Evolutionary conservation across 2,329 filamentous ascomycete genomes (phyloP), one percentile per base, ranked within the genome.

Genomic region (Thielaviopsis musarum): DNA sequence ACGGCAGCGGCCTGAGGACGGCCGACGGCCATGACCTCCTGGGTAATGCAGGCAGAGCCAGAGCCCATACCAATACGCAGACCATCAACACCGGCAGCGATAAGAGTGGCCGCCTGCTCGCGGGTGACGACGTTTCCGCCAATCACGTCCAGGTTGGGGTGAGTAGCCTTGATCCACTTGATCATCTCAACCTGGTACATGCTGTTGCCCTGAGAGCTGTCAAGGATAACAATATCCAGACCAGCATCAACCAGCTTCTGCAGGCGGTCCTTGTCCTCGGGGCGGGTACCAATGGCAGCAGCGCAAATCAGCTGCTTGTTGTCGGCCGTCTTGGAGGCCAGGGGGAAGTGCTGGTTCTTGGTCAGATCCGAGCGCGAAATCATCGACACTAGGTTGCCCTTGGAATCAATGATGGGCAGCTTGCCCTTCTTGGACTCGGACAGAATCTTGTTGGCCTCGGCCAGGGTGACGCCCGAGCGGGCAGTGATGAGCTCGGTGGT

Each of bases 151-250:
- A 98, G 79, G 56, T 78, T 75, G 34, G 91, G 89, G 77, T 84
- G 91, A 66, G 84, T 88, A 66, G 84, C 72, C 80, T 98, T 98
- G 76, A 93, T 80, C 79, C 85, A 97, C 75, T 91, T 90, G 77
- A 98, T 83, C 93, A 98, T 98, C 63, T 95, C 89, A 64, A 97
- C 85, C 77, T 97, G 91, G 80, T 91, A 98, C 78, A 97, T 90
- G 74, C 87, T 93, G 82, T 97, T 97, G 65, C 93, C 93, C 76
- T 98, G 93, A 69, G 88, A 94, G 74, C 87, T 93, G 78, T 98
- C 93, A 58, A 98, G 82, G 66, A 98, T 79, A 65, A 96, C 91
- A 70, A 98, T 87, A 69, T 98, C 93, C 57, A 98, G 81, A 63
- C 93, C 93, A 66, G 93, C 93, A 61, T 96, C 91, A 49, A 95